Conservation (phyloP, 495 filamentous ascomycete genomes). For the Neurospora sp. region DNA sequence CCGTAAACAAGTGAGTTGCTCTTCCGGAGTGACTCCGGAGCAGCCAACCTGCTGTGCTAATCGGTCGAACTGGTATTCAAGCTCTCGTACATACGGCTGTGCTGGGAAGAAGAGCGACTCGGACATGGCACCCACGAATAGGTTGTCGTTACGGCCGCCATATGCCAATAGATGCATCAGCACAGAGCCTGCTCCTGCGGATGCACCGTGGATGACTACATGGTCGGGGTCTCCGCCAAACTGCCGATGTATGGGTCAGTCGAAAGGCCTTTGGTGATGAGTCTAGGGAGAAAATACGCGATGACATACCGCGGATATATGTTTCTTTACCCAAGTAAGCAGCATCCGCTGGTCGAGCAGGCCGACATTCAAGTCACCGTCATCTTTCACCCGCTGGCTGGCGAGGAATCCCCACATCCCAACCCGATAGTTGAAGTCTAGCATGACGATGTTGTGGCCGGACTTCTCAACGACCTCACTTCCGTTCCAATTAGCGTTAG, state of each 20-base stretch:
- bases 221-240: constrained; percentile 67
- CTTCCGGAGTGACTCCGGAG: neutral
- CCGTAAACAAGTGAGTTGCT: constrained; percentile 42
- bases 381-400: constrained; percentile 41
- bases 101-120: constrained; percentile 38
- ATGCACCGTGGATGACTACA: constrained; percentile 62
- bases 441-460: constrained; percentile 50
- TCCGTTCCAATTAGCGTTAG: constrained; percentile 59
- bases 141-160: constrained; percentile 20
- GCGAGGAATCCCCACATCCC: constrained; percentile 67
- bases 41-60: constrained; percentile 23
- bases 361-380: constrained; percentile 57
- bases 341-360: constrained; percentile 59
- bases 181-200: constrained; percentile 58
- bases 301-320: constrained; percentile 44
- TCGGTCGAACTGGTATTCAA: constrained; percentile 35
- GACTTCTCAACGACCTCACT: constrained; percentile 49
- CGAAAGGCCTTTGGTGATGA: neutral
- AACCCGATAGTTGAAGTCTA: constrained; percentile 68
- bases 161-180: constrained; percentile 59
- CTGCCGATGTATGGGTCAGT: constrained; percentile 16
- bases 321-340: constrained; percentile 57
- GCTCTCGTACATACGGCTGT: constrained; percentile 26
- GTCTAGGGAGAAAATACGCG: neutral
- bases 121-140: constrained; percentile 31